Conservation (phyloP, 148 eudicot genomes). For the Vaccinium darrowii region DNA sequence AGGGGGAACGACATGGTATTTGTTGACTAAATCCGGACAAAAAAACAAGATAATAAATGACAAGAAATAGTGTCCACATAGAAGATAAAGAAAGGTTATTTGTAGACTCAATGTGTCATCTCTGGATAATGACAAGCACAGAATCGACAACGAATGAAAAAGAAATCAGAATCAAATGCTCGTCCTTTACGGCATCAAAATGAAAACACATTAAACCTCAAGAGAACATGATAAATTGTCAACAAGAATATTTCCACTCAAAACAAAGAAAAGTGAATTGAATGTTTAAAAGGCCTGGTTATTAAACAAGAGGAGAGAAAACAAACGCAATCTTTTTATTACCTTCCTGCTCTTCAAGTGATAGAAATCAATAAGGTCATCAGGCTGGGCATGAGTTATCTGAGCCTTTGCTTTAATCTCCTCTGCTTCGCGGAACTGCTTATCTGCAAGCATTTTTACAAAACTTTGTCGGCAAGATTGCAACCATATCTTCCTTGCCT, state of each 20-base stretch:
- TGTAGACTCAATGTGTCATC: neutral
- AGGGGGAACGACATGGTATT: neutral
- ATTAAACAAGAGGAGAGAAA: neutral
- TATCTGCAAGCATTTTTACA: conserved; percentile 87
- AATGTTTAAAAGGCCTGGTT: no score
- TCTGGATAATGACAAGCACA: neutral
- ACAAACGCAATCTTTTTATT: conserved; percentile 14
- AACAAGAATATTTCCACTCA: neutral
- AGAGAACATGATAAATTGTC: neutral
- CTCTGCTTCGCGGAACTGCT: conserved; percentile 84
- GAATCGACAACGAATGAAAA: neutral
- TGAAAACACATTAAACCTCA: neutral
- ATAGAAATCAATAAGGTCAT: conserved; percentile 93
- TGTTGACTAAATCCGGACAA: neutral
- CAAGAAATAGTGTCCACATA: neutral
- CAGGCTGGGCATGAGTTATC: conserved; percentile 80
- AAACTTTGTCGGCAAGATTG: conserved; percentile 86
- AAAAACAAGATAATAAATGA: neutral
- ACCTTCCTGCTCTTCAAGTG: conserved; percentile 97
- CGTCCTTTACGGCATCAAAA: neutral
- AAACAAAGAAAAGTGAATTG: neutral
- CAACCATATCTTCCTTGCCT: conserved; percentile 78
- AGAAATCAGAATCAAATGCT: conserved; percentile 8
- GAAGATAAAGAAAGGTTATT: neutral
- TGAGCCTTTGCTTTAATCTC: conserved; percentile 89